Percentiles rank a stretch among this genome's conserved stretches.
These are phyloP conservation scores for Biscutella laevigata DNA, from an alignment of 441 rosid species.

Conservation along the genomic window DNA sequence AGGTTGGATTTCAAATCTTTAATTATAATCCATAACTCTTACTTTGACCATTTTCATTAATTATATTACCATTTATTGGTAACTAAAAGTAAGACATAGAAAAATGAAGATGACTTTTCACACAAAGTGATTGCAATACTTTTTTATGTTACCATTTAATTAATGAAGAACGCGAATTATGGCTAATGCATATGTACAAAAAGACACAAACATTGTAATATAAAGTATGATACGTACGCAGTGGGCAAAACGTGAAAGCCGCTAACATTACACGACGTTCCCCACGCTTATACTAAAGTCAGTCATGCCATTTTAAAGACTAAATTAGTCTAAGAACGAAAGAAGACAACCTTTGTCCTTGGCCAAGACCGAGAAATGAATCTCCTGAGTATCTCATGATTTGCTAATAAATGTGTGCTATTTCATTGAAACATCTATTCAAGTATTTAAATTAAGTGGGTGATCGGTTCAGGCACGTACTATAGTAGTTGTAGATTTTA, in stretches of 20 bases:
- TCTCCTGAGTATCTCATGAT: too few relatives aligned
- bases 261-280: constrained; percentile 1
- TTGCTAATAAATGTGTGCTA: too few relatives aligned
- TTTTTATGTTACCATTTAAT: too few relatives aligned
- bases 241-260: constrained; percentile 18
- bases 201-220: background rate
- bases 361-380: too few relatives aligned
- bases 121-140: too few relatives aligned
- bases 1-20: constrained; percentile 13
- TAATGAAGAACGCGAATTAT: too few relatives aligned
- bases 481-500: too few relatives aligned
- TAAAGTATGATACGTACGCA: background rate
- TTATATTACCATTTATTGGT: constrained; percentile 2
- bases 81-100: background rate
- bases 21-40: constrained; percentile 13
- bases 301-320: background rate
- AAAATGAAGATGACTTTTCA: background rate
- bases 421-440: too few relatives aligned
- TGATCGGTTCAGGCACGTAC: too few relatives aligned
- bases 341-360: background rate
- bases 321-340: background rate
- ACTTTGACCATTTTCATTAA: constrained; percentile 9
- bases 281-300: constrained; percentile 4
- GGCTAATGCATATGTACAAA: too few relatives aligned
- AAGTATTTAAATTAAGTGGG: too few relatives aligned